Percentiles rank a stretch among this genome's conserved stretches.
These are phyloP conservation scores for Penicillium palitans DNA, from an alignment of 2,329 filamentous ascomycete species.

Conservation along the genomic window DNA sequence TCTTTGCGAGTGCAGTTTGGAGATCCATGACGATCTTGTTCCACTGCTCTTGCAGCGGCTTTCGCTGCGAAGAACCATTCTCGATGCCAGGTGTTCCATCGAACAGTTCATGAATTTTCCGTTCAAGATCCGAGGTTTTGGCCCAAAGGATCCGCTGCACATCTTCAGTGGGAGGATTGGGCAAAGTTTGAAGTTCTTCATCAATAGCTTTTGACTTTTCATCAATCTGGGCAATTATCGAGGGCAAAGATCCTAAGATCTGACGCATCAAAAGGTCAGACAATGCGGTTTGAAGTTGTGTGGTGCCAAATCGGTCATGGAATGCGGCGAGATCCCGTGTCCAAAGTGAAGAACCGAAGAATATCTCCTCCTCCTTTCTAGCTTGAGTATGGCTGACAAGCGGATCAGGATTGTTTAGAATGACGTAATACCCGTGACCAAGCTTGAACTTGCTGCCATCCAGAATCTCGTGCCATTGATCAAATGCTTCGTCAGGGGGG, in stretches of 20 bases:
- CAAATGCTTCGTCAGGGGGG: conserved; percentile 51
- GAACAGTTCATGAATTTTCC: conserved; percentile 55
- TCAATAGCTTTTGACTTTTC: conserved; percentile 55
- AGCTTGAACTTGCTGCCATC: conserved; percentile 61
- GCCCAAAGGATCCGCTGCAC: conserved; percentile 65
- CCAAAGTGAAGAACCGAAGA: conserved; percentile 55
- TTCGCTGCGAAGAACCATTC: conserved; percentile 24
- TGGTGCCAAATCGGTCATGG: conserved; percentile 53
- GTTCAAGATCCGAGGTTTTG: conserved; percentile 60
- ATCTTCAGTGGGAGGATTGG: conserved; percentile 65
- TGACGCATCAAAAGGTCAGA: conserved; percentile 51
- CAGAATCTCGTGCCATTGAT: conserved; percentile 66
- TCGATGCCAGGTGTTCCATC: conserved; percentile 45
- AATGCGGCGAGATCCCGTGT: conserved; percentile 40
- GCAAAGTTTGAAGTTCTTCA: conserved; percentile 57
- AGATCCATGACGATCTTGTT: conserved; percentile 53
- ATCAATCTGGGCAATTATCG: conserved; percentile 44
- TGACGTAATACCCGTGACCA: conserved; percentile 76
- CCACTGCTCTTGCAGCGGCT: conserved; percentile 48
- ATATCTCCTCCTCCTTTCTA: conserved; percentile 50
- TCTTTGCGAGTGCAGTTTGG: conserved; percentile 49
- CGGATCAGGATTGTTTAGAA: conserved; percentile 57
- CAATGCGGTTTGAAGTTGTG: conserved; percentile 46
- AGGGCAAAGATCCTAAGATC: conserved; percentile 36
- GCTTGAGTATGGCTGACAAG: conserved; percentile 50